Conservation (phyloP, 83 land plant species). For the Thuja plicata region DNA sequence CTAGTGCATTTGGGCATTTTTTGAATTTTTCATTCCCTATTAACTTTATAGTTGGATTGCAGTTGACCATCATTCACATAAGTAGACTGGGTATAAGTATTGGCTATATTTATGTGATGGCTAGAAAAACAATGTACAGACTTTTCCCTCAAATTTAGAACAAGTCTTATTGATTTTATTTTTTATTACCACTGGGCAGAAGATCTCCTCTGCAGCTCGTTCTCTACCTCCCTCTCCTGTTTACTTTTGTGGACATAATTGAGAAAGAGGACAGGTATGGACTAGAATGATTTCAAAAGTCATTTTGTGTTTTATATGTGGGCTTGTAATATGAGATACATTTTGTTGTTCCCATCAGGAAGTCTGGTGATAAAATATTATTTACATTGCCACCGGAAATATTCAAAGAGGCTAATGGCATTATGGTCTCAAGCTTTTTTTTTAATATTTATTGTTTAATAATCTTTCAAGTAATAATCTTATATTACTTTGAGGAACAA, state of each 20-base stretch:
- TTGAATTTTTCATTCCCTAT: not conserved
- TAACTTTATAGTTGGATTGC: not conserved
- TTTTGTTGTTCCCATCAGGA: not conserved
- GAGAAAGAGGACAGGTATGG: not conserved
- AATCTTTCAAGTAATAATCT: not conserved
- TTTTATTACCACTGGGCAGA: not conserved
- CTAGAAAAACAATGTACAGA: not conserved
- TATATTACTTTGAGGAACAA: not conserved
- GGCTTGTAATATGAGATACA: not conserved
- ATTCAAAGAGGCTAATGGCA: not conserved
- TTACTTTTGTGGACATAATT: not conserved
- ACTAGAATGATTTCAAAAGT: not conserved
- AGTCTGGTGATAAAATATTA: not conserved
- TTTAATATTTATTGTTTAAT: not conserved
- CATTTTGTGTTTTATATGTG: not conserved
- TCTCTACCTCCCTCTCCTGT: not conserved
- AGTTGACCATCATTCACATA: constrained; percentile 8
- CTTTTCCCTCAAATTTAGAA: constrained; percentile 6
- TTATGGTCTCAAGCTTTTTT: not conserved
- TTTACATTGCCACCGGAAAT: not conserved
- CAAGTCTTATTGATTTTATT: not conserved
- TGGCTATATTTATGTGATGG: constrained; percentile 7
- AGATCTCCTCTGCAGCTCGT: not conserved
- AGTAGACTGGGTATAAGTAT: not conserved
- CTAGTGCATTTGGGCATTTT: not conserved